A percentile compares a stretch with the other conserved stretches of the same genome.
phyloP scores from a whole-genome alignment of 306 rosid species.

The Inga leiocalycina region DNA sequence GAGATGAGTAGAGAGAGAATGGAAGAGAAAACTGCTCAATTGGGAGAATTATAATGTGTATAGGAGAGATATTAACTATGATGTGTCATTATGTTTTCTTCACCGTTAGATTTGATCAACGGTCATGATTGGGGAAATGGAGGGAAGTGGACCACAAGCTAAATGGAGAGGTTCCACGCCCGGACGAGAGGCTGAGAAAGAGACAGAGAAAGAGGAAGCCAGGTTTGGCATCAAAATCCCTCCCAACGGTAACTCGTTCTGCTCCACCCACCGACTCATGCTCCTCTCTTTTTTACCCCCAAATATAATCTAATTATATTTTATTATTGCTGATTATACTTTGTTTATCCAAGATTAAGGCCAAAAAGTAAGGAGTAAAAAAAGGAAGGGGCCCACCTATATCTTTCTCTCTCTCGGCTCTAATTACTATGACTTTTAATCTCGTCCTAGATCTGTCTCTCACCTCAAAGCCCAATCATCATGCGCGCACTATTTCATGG shows the following conservation, averaged over 20 bases:
- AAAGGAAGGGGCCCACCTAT: background rate
- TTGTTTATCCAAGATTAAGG: background rate
- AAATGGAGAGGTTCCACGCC: too few species aligned
- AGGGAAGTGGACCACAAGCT: too few species aligned
- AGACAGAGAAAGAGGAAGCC: background rate
- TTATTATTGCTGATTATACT: background rate
- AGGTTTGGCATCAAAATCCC: too few species aligned
- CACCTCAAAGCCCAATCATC: conserved; percentile 22
- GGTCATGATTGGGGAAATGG: too few species aligned
- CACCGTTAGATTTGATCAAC: too few species aligned
- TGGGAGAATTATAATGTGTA: too few species aligned
- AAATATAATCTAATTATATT: background rate
- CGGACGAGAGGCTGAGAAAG: background rate
- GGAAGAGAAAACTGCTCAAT: too few species aligned
- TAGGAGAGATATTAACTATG: too few species aligned
- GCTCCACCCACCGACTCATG: background rate
- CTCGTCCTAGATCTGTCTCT: conserved; percentile 1
- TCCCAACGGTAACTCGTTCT: too few species aligned
- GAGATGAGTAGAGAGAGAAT: too few species aligned
- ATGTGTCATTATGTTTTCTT: too few species aligned
- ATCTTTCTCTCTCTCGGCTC: conserved; percentile 19
- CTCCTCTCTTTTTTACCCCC: background rate
- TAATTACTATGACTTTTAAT: conserved; percentile 40
- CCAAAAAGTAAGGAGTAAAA: background rate
- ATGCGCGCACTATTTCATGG: background rate